A percentile compares a stretch with the other conserved stretches of the same genome.
Conservation (phyloP, 345 rosid genomes). For the Aethionema arabicum region DNA sequence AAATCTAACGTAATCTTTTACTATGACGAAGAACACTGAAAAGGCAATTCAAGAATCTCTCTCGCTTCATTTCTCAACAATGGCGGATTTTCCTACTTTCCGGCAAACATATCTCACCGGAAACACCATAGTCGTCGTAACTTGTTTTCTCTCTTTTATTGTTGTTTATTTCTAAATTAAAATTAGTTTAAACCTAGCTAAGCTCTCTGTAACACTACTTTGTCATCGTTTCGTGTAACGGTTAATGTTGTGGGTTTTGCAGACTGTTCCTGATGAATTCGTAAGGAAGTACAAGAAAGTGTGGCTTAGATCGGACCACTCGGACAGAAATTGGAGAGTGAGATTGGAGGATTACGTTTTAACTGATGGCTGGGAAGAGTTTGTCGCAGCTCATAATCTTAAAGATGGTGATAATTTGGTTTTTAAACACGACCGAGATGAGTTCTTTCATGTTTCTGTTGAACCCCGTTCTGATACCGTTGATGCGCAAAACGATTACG, state of each 20-base stretch:
- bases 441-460: slow-evolving; percentile 25
- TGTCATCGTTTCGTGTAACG: not conserved
- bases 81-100: no score
- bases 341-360: slow-evolving; percentile 13
- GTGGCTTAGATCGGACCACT: slow-evolving; percentile 15
- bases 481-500: not conserved
- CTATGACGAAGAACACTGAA: no score
- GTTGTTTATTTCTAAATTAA: not conserved
- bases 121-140: not conserved
- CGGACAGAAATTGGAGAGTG: slow-evolving; percentile 24
- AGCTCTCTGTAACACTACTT: not conserved
- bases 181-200: no score
- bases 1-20: no score
- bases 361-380: slow-evolving; percentile 32
- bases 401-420: slow-evolving; percentile 24
- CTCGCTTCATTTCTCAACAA: no score
- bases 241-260: slow-evolving; percentile 3
- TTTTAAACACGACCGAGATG: slow-evolving; percentile 30
- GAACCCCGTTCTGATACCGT: slow-evolving; percentile 6
- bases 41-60: no score
- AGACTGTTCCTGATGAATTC: slow-evolving; percentile 26
- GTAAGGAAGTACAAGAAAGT: slow-evolving; percentile 23
- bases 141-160: not conserved
- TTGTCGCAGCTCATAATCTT: slow-evolving; percentile 12
- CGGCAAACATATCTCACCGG: no score